Base-by-base conservation (phyloP, 1,139 yeast genomes). In the Meyerozyma athensensis region DNA sequence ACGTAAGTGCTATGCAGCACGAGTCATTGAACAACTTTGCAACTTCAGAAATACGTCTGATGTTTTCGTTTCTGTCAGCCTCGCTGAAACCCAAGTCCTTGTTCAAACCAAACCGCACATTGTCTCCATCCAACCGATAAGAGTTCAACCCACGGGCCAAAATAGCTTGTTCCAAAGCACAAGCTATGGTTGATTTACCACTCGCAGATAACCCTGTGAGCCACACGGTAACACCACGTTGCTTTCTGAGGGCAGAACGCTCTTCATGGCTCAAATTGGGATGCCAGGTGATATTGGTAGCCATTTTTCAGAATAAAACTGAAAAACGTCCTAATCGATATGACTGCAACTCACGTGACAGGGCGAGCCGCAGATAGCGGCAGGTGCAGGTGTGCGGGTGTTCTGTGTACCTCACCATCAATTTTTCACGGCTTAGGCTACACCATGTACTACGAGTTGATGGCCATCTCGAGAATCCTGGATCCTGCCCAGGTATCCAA, bases 201-300 rank as follows among this genome's bases (percentile, higher is more conserved):
- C 95, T 83, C 6, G 97, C 97, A 43, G 95, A 85, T 47, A 90
- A 74, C 3, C 97, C 97, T 8, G 97, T 90, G 52, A 90, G 74
- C 97, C 97, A 90, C 31, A 90, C 72, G 18, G 97, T 90, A 43
- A 86, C 82, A 36, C 97, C 97, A 44, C 74, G 74, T 67, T 90
- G 97, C 44, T 81, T 80, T 47, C 87, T 79, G 42, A 86, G 66
- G 19, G 59, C 63, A 35, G 76, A 62, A 54, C 97, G 83, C 65
- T 90, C 96, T 17, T 72, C 79, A 61, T 84, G 89, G 22, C 94
- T 81, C 51, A 90, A 72, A 56, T 94, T 92, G 47, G 78, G 79
- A 65, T 90, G 97, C 97, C 97, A 90, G 48, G 96, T 87, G 61
- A 90, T 87, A 57, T 90, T 90, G 37, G 96, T 81, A 52, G 96